Evolutionary conservation across 768 basidiomycete genomes (phyloP).

Genomic region (Mycena sanguinolenta): DNA sequence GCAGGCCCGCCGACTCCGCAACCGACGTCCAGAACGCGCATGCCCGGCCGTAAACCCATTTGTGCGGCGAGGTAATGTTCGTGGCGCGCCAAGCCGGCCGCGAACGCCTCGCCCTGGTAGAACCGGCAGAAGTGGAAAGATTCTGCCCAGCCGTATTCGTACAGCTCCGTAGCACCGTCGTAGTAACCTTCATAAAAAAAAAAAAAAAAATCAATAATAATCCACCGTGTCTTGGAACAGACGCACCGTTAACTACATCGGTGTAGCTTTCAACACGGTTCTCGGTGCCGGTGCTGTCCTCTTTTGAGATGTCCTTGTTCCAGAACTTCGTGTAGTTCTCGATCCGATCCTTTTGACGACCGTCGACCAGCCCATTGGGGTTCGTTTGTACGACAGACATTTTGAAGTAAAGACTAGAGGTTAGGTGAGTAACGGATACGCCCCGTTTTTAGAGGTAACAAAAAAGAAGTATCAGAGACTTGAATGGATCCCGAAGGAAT

Average conservation of each 20-base stretch:
- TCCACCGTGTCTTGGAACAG: conserved; percentile 50
- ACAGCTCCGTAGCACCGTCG: conserved; percentile 94
- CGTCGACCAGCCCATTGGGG: conserved; percentile 27
- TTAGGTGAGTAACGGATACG: conserved; percentile 4
- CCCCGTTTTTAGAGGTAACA: background rate
- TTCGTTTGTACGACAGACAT: conserved; percentile 29
- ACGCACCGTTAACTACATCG: conserved; percentile 87
- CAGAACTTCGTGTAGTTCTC: conserved; percentile 90
- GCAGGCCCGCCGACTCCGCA: conserved; percentile 99
- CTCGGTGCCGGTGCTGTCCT: conserved; percentile 73
- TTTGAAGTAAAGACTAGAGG: conserved; percentile 46
- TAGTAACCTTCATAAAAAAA: conserved; percentile 82
- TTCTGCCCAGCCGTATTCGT: conserved; percentile 93
- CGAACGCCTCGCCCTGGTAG: conserved; percentile 89
- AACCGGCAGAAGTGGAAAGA: conserved; percentile 99
- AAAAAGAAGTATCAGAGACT: conserved; percentile 70
- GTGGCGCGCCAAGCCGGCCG: conserved; percentile 87
- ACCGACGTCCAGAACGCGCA: conserved; percentile 97
- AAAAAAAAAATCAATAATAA: conserved; percentile 6
- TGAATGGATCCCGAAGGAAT: conserved; percentile 85
- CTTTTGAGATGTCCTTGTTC: conserved; percentile 86
- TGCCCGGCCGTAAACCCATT: conserved; percentile 88
- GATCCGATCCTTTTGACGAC: conserved; percentile 30
- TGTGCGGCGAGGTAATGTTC: conserved; percentile 96
- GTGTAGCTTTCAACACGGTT: conserved; percentile 87